Base-by-base conservation (phyloP, 192 early-diverging fungal species). In the Coemansia sp. region DNA sequence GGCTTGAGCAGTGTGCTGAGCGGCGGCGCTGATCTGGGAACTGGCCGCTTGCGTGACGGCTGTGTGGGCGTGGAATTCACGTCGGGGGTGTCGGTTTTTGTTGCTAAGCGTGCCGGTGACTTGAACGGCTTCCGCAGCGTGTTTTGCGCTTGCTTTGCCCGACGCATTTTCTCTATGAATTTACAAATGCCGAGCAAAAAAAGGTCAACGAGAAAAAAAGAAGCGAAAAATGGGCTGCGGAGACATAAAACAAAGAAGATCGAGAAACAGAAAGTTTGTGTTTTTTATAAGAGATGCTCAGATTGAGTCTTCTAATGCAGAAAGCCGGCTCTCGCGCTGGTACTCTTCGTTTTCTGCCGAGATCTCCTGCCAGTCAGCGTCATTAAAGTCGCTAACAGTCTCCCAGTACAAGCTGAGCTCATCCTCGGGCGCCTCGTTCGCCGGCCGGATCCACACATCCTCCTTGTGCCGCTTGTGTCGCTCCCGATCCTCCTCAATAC, bases 401-500 rank as follows among this genome's bases (percentile, higher is more conserved):
- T 79, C 79, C 83, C 83, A 84, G 23, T 75, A 78, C 19, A 67
- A 28, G 0, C 49, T 16, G 14, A 84, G 72, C 43, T 84, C 83
- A 22, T 56, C 56, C 28, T 47, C 62, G 0, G 65, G 56, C 18
- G 24, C 9, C 42, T 77, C 79, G 46, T 67, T 50, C 2, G 60
- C 50, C 6, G 71, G 75, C 0, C 80, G 70, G 11, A 78, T 71
- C 83, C 83, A 84, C 19, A 65, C 71, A 18, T 84, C 83, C 56
- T 84, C 83, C 57, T 80, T 80, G 32, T 71, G 60, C 3, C 72
- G 45, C 49, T 84, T 84, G 35, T 84, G 83, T 19, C 80, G 60
- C 49, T 84, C 83, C 16, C 83, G 72, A 35, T 84, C 83, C 60
- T 84, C 83, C 43, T 84, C 83, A 10, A 84, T 84, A 6, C 80